A percentile compares a stretch with the other conserved stretches of the same genome.
Evolutionary conservation across 768 basidiomycete genomes (phyloP).

Genomic region (Sarcomyxa edulis): DNA sequence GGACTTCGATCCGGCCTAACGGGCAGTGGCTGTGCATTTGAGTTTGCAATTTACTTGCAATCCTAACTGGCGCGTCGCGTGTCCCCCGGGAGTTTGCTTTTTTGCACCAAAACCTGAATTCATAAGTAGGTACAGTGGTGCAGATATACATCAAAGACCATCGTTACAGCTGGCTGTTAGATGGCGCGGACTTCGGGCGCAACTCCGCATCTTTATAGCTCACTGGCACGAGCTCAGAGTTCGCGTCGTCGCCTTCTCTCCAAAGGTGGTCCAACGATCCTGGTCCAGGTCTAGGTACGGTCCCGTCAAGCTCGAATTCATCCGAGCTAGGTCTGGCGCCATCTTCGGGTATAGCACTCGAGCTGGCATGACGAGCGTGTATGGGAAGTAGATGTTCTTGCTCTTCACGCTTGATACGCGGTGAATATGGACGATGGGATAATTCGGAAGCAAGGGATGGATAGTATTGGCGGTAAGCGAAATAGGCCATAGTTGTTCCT

Average conservation of each 20-base stretch:
- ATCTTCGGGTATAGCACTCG: slow-evolving; percentile 6
- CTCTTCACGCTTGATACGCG: slow-evolving; percentile 50
- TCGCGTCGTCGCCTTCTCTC: slow-evolving; percentile 19
- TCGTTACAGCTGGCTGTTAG: too few relatives aligned
- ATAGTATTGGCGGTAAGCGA: slow-evolving; percentile 82
- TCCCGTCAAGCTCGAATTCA: slow-evolving; percentile 22
- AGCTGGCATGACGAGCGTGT: slow-evolving; percentile 14
- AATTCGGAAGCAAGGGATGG: slow-evolving; percentile 59
- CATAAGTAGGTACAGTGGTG: too few relatives aligned
- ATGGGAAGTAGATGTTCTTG: slow-evolving; percentile 37
- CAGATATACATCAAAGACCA: too few relatives aligned
- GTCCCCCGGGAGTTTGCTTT: too few relatives aligned
- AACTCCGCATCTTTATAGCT: too few relatives aligned
- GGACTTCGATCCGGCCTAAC: too few relatives aligned
- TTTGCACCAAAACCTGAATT: too few relatives aligned
- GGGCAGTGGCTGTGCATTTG: too few relatives aligned
- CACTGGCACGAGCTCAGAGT: too few relatives aligned
- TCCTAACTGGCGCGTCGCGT: too few relatives aligned
- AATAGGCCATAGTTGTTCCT: slow-evolving; percentile 60
- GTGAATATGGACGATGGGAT: slow-evolving; percentile 68
- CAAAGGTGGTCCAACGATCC: slow-evolving; percentile 18
- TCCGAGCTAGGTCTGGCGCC: slow-evolving; percentile 11
- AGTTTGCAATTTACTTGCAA: too few relatives aligned
- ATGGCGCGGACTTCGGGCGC: too few relatives aligned
- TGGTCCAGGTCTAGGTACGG: slow-evolving; percentile 25